Evolutionary conservation across 495 filamentous ascomycete genomes (phyloP).

Genomic region (Aspergillus wentii): DNA sequence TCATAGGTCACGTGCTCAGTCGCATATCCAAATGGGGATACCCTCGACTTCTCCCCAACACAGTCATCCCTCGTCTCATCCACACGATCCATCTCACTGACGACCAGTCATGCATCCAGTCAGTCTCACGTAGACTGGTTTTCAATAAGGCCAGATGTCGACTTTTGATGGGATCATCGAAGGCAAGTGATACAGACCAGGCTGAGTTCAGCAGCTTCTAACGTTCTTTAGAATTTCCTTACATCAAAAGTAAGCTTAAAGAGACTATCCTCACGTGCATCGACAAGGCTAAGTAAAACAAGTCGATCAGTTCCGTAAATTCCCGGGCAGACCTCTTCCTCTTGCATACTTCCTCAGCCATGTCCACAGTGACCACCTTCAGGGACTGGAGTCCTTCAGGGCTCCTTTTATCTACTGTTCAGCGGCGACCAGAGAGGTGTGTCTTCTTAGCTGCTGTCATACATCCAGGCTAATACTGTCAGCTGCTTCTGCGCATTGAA

Average conservation of each 20-base stretch:
- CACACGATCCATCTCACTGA: too few species aligned
- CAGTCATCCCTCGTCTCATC: too few species aligned
- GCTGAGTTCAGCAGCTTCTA: conserved; percentile 1
- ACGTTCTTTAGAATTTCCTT: conserved; percentile 32
- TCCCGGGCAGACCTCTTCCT: conserved; percentile 51
- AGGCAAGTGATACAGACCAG: conserved; percentile 31
- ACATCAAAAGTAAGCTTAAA: conserved; percentile 27
- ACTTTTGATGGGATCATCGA: conserved; percentile 71
- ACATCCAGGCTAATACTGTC: conserved; percentile 1
- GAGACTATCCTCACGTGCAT: neutral
- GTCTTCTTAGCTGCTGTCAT: too few species aligned
- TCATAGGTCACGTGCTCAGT: too few species aligned
- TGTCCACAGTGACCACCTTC: conserved; percentile 88
- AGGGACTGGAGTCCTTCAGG: conserved; percentile 71
- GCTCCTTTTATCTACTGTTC: conserved; percentile 90
- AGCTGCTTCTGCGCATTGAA: conserved; percentile 68
- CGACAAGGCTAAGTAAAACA: conserved; percentile 17
- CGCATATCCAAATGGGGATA: too few species aligned
- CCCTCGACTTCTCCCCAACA: too few species aligned
- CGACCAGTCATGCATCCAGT: too few species aligned
- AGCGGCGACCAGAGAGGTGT: conserved; percentile 70
- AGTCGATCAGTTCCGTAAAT: conserved; percentile 81
- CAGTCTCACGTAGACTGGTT: too few species aligned
- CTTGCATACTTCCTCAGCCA: conserved; percentile 89
- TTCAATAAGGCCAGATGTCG: conserved; percentile 53